phyloP scores from a whole-genome alignment of 345 rosid species.

The Sapria himalayana region DNA sequence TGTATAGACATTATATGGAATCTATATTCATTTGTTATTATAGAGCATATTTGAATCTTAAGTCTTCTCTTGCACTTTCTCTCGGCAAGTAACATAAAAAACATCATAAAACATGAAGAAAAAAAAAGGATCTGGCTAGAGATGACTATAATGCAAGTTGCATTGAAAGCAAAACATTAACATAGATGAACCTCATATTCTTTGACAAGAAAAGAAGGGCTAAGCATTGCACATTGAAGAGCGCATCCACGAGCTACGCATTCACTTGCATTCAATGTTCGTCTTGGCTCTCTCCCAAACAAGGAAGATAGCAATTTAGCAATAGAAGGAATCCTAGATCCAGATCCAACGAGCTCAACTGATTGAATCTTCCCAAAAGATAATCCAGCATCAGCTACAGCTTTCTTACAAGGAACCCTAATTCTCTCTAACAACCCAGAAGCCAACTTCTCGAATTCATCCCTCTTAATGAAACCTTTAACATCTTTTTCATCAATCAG shows the following conservation, averaged over 20 bases:
- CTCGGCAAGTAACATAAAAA: too few relatives aligned
- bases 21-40: too few relatives aligned
- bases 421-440: constrained; percentile 24
- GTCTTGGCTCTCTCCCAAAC: constrained; percentile 32
- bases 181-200: constrained; percentile 31
- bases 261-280: constrained; percentile 38
- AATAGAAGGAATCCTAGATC: constrained; percentile 43
- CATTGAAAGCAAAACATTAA: too few relatives aligned
- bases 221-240: constrained; percentile 46
- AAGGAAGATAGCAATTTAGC: constrained; percentile 20
- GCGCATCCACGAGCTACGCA: constrained; percentile 54
- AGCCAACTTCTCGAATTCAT: constrained; percentile 33
- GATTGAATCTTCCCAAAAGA: constrained; percentile 23
- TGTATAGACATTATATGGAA: too few relatives aligned
- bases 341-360: constrained; percentile 44
- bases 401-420: constrained; percentile 23
- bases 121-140: too few relatives aligned
- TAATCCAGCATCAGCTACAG: constrained; percentile 25
- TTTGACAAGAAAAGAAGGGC: constrained; percentile 33
- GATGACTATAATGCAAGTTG: too few relatives aligned
- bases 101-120: too few relatives aligned
- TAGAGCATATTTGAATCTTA: too few relatives aligned
- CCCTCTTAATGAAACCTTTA: constrained; percentile 35
- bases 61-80: too few relatives aligned
- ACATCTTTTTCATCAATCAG: constrained; percentile 56